These are phyloP conservation scores for Penicillium sp. DNA, from an alignment of 2,329 filamentous ascomycete species.

Conservation along the genomic window DNA sequence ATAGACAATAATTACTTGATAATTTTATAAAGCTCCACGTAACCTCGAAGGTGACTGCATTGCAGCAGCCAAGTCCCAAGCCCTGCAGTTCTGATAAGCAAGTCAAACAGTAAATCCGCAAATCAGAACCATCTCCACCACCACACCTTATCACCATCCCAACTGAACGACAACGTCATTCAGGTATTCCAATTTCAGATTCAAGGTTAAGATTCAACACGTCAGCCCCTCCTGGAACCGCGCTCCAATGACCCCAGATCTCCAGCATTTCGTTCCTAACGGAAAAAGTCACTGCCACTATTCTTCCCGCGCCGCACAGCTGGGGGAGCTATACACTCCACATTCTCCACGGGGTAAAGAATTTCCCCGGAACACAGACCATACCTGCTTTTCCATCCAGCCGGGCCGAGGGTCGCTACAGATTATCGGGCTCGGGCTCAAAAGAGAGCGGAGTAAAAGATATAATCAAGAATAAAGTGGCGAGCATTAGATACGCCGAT, in stretches of 20 bases:
- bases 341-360: constrained; percentile 12
- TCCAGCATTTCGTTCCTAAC: background rate
- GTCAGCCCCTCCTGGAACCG: background rate
- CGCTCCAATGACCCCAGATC: background rate
- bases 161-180: background rate
- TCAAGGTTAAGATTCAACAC: background rate
- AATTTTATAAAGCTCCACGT: background rate
- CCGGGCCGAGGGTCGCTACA: constrained; percentile 1
- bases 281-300: constrained; percentile 14
- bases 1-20: background rate
- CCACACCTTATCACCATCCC: background rate
- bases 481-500: background rate
- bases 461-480: background rate
- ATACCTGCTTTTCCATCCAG: background rate
- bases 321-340: background rate
- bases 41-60: background rate
- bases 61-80: background rate
- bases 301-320: background rate
- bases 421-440: background rate
- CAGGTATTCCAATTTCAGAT: background rate
- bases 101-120: background rate
- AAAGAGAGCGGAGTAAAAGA: background rate
- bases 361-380: constrained; percentile 1
- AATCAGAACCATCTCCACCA: background rate
- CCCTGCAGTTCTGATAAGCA: background rate